These are phyloP conservation scores for Lycium barbarum DNA, from an alignment of 257 asterid species.

Conservation along the genomic window DNA sequence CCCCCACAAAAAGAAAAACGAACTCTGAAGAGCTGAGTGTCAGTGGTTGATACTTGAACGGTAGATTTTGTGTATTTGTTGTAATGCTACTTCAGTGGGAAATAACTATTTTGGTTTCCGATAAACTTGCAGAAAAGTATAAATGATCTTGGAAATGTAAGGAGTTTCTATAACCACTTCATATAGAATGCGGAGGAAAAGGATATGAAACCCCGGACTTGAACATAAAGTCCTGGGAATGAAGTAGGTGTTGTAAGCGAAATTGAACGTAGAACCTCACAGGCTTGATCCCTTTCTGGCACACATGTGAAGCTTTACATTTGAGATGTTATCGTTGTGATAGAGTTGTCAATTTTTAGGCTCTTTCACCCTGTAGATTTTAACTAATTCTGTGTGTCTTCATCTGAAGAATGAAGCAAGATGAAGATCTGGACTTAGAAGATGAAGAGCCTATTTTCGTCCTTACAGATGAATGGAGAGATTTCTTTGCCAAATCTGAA, in stretches of 20 bases:
- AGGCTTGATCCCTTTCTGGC: conserved; percentile 5
- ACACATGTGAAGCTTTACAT: not conserved
- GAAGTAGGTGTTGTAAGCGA: not conserved
- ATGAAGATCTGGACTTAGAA: conserved; percentile 46
- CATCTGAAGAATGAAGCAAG: conserved; percentile 42
- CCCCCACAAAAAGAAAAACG: not conserved
- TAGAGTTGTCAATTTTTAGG: not conserved
- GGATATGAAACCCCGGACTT: not conserved
- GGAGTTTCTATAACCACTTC: not conserved
- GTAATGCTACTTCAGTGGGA: not conserved
- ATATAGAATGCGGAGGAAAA: not conserved
- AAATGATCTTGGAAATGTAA: not conserved
- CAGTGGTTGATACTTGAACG: not conserved
- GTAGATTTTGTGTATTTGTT: not conserved
- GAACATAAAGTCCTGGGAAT: not conserved
- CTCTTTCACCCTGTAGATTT: not conserved
- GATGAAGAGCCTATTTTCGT: conserved; percentile 79
- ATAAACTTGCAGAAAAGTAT: not conserved
- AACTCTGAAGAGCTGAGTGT: not conserved
- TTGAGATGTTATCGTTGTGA: conserved; percentile 5
- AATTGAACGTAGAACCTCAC: not conserved
- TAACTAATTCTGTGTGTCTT: not conserved
- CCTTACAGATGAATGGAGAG: conserved; percentile 92
- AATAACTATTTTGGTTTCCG: not conserved
- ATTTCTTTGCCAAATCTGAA: conserved; percentile 86